phyloP scores from a whole-genome alignment of 164 flowering plant species.

The Umbilicus rupestris region DNA sequence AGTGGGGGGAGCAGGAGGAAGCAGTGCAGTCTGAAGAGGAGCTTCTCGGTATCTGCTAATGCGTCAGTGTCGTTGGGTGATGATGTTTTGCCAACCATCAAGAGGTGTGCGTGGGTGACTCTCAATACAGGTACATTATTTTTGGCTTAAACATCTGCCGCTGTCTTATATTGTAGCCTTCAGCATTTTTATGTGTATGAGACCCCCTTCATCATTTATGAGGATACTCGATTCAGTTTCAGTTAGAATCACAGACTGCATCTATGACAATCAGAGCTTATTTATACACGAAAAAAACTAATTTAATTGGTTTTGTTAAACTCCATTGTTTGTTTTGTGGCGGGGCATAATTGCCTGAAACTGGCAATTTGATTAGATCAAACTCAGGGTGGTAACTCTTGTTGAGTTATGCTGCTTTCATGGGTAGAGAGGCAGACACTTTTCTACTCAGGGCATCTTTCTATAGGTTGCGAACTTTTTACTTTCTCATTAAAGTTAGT shows the following conservation, averaged over 20 bases:
- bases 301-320: too few relatives aligned
- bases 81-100: constrained; percentile 27
- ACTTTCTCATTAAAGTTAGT: background rate
- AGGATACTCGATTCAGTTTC: background rate
- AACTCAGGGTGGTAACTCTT: background rate
- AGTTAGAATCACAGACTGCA: background rate
- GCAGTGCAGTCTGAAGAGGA: constrained; percentile 24
- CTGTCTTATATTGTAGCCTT: background rate
- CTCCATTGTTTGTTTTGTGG: background rate
- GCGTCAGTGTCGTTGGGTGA: constrained; percentile 5
- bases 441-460: background rate
- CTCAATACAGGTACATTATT: constrained; percentile 47
- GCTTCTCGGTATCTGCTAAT: constrained; percentile 26
- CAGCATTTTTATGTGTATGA: background rate
- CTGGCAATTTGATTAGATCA: background rate
- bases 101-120: constrained; percentile 79
- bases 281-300: background rate
- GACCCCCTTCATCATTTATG: background rate
- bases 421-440: background rate
- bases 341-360: background rate
- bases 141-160: background rate
- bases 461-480: background rate
- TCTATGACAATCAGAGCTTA: background rate
- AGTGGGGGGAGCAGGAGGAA: constrained; percentile 30
- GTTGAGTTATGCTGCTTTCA: background rate